phyloP scores from a whole-genome alignment of 805 yeast species.

The Pichia heedii region DNA sequence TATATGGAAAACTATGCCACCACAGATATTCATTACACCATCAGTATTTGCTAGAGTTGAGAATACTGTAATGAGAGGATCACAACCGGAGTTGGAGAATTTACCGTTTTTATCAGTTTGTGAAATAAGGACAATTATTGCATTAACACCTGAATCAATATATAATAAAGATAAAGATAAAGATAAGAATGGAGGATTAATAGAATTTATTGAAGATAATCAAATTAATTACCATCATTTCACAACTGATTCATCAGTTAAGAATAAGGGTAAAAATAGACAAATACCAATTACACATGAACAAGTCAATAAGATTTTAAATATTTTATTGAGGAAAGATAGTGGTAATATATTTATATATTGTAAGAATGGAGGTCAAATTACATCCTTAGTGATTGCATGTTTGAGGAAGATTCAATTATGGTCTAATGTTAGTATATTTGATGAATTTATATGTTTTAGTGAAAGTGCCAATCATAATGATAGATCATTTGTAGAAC shows the following conservation, averaged over 20 bases:
- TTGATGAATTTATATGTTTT: slow-evolving; percentile 74
- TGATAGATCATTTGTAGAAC: slow-evolving; percentile 78
- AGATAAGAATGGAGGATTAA: slow-evolving; percentile 35
- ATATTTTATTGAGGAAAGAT: slow-evolving; percentile 47
- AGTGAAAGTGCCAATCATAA: slow-evolving; percentile 71
- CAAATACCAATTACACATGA: slow-evolving; percentile 72
- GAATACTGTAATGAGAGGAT: slow-evolving; percentile 68
- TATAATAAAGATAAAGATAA: slow-evolving; percentile 30
- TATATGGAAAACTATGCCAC: slow-evolving; percentile 3
- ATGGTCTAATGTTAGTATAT: slow-evolving; percentile 85
- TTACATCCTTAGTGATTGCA: slow-evolving; percentile 76
- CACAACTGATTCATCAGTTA: slow-evolving; percentile 46
- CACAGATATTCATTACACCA: slow-evolving; percentile 50
- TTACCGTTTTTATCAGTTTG: slow-evolving; percentile 58
- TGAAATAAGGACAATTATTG: slow-evolving; percentile 59
- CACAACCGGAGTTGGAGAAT: slow-evolving; percentile 75
- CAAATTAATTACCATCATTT: slow-evolving; percentile 62
- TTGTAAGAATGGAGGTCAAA: slow-evolving; percentile 84
- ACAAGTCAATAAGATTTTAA: slow-evolving; percentile 52
- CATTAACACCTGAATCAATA: slow-evolving; percentile 73
- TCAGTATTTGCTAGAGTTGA: slow-evolving; percentile 66
- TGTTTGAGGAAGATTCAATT: slow-evolving; percentile 73
- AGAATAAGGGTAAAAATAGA: slow-evolving; percentile 73
- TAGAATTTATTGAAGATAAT: slow-evolving; percentile 42
- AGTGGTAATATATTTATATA: slow-evolving; percentile 72